phyloP scores from a whole-genome alignment of 1,139 yeast genomes.

The Petasospora rhodanensis region DNA sequence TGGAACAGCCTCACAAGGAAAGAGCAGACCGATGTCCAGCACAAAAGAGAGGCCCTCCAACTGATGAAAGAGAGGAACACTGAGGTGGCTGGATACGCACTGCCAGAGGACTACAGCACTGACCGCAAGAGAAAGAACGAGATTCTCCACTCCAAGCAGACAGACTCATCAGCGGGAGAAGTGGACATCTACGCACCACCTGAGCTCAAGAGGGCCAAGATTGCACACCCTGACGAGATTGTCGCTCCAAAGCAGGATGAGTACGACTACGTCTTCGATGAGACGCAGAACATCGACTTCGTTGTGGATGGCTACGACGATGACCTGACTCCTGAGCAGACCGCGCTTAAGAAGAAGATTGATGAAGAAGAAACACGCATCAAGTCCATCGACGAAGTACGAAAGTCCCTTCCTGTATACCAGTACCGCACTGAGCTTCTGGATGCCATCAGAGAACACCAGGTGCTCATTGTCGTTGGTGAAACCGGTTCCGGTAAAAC shows the following conservation, averaged over 20 bases:
- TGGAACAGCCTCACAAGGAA: conserved; percentile 42
- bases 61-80: conserved; percentile 40
- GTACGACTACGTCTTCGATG: conserved; percentile 83
- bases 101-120: conserved; percentile 54
- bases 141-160: conserved; percentile 27
- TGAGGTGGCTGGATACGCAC: conserved; percentile 38
- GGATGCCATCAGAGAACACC: conserved; percentile 58
- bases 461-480: conserved; percentile 85
- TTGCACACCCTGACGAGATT: conserved; percentile 42
- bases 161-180: conserved; percentile 37
- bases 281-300: conserved; percentile 67
- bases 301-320: conserved; percentile 43
- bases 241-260: conserved; percentile 43
- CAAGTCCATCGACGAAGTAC: conserved; percentile 35
- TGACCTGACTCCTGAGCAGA: conserved; percentile 27
- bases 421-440: conserved; percentile 58
- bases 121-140: conserved; percentile 43
- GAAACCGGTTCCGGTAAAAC: conserved; percentile 99
- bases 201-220: conserved; percentile 38
- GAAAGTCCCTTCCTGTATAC: conserved; percentile 75
- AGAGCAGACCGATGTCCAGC: conserved; percentile 47
- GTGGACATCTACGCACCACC: conserved; percentile 73
- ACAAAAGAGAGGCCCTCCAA: conserved; percentile 44
- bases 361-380: conserved; percentile 40
- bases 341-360: conserved; percentile 30